phyloP scores from a whole-genome alignment of 1,284 basidiomycete species.

The Austroboletus olivaceoglutinosus region DNA sequence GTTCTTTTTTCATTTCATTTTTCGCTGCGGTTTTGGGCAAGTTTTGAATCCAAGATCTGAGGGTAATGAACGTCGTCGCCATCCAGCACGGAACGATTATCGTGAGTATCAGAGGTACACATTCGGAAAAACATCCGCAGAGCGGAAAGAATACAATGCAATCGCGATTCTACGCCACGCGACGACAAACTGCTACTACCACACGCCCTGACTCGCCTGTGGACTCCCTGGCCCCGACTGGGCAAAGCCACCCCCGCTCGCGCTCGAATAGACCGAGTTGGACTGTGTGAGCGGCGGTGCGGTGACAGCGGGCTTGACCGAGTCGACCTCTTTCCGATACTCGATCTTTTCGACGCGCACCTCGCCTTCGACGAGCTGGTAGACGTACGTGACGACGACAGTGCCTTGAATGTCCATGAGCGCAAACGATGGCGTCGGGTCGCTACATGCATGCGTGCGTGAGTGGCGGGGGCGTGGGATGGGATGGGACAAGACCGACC shows the following conservation, averaged over 20 bases:
- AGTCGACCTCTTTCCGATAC: conserved; percentile 67
- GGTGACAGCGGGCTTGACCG: conserved; percentile 28
- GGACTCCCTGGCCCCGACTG: conserved; percentile 26
- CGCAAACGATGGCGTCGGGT: conserved; percentile 81
- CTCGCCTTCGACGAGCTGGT: conserved; percentile 91
- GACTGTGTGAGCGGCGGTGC: conserved; percentile 25
- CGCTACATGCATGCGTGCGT: conserved; percentile 36
- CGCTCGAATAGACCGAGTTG: conserved; percentile 21
- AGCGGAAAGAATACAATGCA: too few species aligned
- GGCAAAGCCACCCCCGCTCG: conserved; percentile 15
- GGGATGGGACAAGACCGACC: conserved; percentile 39
- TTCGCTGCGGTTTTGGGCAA: too few species aligned
- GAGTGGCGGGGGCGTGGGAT: not conserved
- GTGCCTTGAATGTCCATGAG: conserved; percentile 94
- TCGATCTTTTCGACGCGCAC: conserved; percentile 87
- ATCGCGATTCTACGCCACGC: too few species aligned
- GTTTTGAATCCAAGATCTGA: too few species aligned
- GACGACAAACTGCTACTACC: conserved; percentile 14
- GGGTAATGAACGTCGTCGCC: too few species aligned
- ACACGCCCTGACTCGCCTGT: conserved; percentile 26
- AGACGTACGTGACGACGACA: conserved; percentile 94
- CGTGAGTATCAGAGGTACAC: not conserved
- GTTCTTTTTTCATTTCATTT: conserved; percentile 9
- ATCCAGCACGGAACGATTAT: not conserved
- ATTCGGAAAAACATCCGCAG: too few species aligned